Base-by-base conservation (phyloP, 306 rosid species). In the Spatholobus suberectus region DNA sequence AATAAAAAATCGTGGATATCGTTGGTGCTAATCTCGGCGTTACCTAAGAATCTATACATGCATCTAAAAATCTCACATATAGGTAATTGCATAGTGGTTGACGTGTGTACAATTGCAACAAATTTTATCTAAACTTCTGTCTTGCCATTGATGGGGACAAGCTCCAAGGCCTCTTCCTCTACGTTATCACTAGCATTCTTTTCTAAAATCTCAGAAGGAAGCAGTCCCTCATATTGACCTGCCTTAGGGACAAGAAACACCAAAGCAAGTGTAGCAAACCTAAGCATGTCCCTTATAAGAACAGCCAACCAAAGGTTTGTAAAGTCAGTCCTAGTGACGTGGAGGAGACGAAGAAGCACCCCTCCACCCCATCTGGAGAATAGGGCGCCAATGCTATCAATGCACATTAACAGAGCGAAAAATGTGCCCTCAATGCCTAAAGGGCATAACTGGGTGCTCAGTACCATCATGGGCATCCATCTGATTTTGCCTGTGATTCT, bases 391-490 rank as follows among this genome's bases (percentile, higher is more conserved):
- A 83, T 68, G 80, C 94, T 94, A 59, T 94, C 98, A 37, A 94
- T 90, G 86, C 91, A 85, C 90, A 90, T 90, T 24, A 94, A 65
- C 9, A 91, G 78, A 0, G 98, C 98, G 11, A 94, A 94, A 81
- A 91, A 94, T 0, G 97, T 90, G 54, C 98, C 98, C 78, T 91
- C 98, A 27, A 94, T 94, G 46, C 98, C 98, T 0, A 81, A 4
- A 18, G 92, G 93, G 75, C 98, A 92, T 2, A 94, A 85, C 73
- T 88, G 88, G 23, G 92, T 86, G 85, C 94, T 92, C 38, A 92
- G 49, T 1, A 94, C 94, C 67, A 94, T 79, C 97, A 94, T 88
- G 0, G 92, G 94, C 92, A 87, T 92, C 97, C 97, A 92, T 44
- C 91, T 86, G 54, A 90, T 77, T 67, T 86, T 87, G 65, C 85